Conservation (phyloP, 129 eudicot genomes). For the Lactuca saligna region DNA sequence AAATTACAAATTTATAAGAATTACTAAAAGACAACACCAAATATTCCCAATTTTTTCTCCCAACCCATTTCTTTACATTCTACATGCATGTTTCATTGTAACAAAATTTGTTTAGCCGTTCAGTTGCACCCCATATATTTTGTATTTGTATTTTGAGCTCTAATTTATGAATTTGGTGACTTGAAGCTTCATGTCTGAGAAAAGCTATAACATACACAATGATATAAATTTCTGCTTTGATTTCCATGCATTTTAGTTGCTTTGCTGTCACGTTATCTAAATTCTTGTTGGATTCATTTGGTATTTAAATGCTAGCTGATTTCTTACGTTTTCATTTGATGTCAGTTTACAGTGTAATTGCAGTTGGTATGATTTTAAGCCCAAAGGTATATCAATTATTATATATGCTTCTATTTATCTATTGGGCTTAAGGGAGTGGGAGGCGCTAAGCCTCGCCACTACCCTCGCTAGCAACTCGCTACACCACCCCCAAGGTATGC, state of each 20-base stretch:
- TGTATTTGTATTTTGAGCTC: slow-evolving; percentile 11
- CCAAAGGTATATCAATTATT: background rate
- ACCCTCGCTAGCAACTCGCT: too few relatives aligned
- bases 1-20: background rate
- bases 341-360: background rate
- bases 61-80: background rate
- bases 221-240: slow-evolving; percentile 6
- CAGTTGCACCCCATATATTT: background rate
- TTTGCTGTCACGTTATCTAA: slow-evolving; percentile 7
- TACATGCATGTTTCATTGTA: slow-evolving; percentile 17
- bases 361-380: background rate
- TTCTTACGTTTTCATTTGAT: background rate
- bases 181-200: slow-evolving; percentile 13
- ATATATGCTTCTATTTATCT: background rate
- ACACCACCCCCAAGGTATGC: too few relatives aligned
- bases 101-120: background rate
- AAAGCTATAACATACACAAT: slow-evolving; percentile 4
- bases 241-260: slow-evolving; percentile 18
- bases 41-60: slow-evolving; percentile 15
- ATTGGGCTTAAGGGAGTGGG: too few relatives aligned
- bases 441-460: too few relatives aligned
- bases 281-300: background rate
- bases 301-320: background rate
- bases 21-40: background rate
- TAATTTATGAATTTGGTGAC: background rate